Evolutionary conservation across 176 grass and related monocot species (phyloP).

Genomic region (Aegilops longissima): DNA sequence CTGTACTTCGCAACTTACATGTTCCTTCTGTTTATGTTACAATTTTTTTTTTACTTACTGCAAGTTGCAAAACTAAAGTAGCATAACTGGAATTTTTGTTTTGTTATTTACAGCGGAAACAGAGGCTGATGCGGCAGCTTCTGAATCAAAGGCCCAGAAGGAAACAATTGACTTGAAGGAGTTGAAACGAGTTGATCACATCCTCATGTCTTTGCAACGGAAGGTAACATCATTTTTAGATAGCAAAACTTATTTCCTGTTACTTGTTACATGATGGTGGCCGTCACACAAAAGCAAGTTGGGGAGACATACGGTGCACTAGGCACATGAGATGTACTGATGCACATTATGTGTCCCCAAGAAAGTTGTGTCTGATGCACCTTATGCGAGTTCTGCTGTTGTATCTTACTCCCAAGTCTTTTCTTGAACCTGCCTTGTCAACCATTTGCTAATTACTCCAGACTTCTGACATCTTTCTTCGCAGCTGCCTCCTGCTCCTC

Average conservation of each 20-base stretch:
- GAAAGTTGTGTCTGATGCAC: too few relatives aligned
- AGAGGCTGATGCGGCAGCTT: conserved; percentile 56
- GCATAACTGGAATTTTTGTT: conserved; percentile 14
- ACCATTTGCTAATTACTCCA: neutral
- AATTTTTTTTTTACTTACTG: neutral
- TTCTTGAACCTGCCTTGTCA: neutral
- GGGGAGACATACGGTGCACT: too few relatives aligned
- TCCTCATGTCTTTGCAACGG: conserved; percentile 68
- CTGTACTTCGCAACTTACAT: neutral
- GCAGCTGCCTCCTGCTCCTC: conserved; percentile 76
- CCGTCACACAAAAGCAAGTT: too few relatives aligned
- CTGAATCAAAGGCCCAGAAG: conserved; percentile 75
- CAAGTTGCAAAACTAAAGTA: neutral
- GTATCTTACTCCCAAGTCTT: neutral
- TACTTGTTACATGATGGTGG: neutral
- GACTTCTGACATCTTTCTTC: neutral
- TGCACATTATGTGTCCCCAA: too few relatives aligned
- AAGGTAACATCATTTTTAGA: conserved; percentile 52
- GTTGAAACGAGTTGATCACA: conserved; percentile 87
- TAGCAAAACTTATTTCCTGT: neutral
- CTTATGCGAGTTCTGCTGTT: neutral
- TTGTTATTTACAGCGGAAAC: conserved; percentile 54
- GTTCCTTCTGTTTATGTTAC: conserved; percentile 7
- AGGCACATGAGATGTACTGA: too few relatives aligned
- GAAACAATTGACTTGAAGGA: conserved; percentile 90